Base-by-base conservation (phyloP, 805 yeast species). In the Candida silvicultrix region DNA sequence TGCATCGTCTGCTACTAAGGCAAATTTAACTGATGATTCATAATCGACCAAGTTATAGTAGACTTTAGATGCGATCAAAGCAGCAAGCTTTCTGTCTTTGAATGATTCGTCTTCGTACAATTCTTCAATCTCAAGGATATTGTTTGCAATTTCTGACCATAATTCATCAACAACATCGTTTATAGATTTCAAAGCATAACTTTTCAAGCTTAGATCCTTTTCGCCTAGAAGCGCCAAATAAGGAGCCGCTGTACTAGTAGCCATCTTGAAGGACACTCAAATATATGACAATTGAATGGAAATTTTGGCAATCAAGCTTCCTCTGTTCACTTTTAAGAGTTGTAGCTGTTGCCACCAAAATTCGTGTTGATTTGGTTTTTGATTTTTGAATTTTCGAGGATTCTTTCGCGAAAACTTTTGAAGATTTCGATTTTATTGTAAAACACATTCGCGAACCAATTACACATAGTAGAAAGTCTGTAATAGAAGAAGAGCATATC, bases 71-170 rank as follows among this genome's bases (percentile, higher is more conserved):
- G 94, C 90, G 49, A 94, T 78, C 49, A 94, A 73, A 2, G 99
- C 98, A 9, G 98, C 98, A 59, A 92, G 74, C 41, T 78, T 69
- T 55, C 95, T 78, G 50, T 85, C 81, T 45, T 81, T 80, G 66
- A 92, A 94, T 21, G 74, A 65, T 48, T 77, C 75, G 63, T 92
- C 96, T 67, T 94, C 98, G 59, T 83, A 89, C 45, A 94, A 71
- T 52, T 89, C 95, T 69, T 94, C 99, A 58, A 94, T 85, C 45
- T 86, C 89, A 25, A 87, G 73, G 50, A 94, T 79, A 59, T 78
- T 82, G 68, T 94, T 94, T 47, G 99, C 95, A 47, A 94, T 86
- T 70, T 94, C 98, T 3, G 99, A 89, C 99, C 99, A 94, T 48
- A 89, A 75, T 65, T 88, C 90, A 68, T 89, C 96, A 43, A 89